phyloP scores from a whole-genome alignment of 345 rosid genomes.

The Linum lewisii region DNA sequence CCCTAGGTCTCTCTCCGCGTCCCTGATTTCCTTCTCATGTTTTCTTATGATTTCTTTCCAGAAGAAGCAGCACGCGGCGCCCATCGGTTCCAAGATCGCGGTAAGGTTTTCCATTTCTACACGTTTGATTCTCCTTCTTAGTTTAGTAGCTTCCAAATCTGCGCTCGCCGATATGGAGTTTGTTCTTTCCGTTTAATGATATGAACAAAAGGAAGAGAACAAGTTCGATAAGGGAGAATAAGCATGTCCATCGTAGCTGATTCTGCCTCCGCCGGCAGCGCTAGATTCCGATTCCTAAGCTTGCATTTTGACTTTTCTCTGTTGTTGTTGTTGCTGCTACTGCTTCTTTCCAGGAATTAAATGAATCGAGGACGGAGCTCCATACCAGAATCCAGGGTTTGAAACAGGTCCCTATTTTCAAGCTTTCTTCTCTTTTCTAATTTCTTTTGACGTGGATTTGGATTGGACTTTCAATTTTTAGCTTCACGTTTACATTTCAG shows the following conservation, averaged over 20 bases:
- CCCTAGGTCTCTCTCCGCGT: background rate
- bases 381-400: constrained; percentile 75
- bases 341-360: constrained; percentile 46
- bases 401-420: constrained; percentile 44
- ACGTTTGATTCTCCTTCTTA: background rate
- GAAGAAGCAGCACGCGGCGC: constrained; percentile 62
- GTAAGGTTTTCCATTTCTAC: constrained; percentile 23
- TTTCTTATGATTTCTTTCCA: constrained; percentile 25
- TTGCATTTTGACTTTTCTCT: background rate
- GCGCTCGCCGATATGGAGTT: background rate
- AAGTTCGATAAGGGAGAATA: background rate
- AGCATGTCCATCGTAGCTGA: too few species aligned
- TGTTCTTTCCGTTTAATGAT: background rate
- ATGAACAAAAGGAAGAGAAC: background rate
- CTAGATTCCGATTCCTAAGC: background rate
- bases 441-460: background rate
- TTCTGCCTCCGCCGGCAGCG: background rate
- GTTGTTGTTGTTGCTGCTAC: background rate
- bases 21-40: background rate
- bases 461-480: background rate
- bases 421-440: background rate
- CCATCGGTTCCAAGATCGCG: constrained; percentile 52
- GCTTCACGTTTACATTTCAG: constrained; percentile 23
- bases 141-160: background rate
- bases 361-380: constrained; percentile 77